phyloP scores from a whole-genome alignment of 2,329 filamentous ascomycete genomes.

The Chaetothyriales sp. region DNA sequence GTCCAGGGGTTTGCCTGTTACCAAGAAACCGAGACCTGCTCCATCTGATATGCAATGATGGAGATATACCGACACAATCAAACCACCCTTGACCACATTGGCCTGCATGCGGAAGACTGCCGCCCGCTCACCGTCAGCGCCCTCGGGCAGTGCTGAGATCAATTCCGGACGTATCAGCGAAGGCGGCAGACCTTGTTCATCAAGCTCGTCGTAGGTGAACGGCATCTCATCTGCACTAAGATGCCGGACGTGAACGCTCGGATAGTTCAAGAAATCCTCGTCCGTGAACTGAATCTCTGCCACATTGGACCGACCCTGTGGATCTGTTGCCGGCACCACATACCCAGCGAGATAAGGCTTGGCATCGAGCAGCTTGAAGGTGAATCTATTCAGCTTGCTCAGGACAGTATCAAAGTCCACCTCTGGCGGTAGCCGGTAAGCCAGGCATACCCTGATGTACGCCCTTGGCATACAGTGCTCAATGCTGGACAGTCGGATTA shows the following conservation, averaged over 20 bases:
- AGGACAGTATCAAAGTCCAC: conserved; percentile 3
- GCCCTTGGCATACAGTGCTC: conserved; percentile 19
- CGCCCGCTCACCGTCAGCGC: conserved; percentile 11
- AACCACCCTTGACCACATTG: conserved; percentile 16
- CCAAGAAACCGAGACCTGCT: conserved; percentile 12
- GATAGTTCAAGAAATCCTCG: conserved; percentile 11
- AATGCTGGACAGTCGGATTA: conserved; percentile 15
- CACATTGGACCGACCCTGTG: conserved; percentile 6
- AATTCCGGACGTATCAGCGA: conserved; percentile 14
- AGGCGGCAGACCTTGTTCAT: conserved; percentile 10
- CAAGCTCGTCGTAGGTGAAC: conserved; percentile 15
- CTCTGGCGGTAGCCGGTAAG: conserved; percentile 10
- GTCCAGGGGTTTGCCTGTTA: conserved; percentile 12
- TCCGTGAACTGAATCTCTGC: conserved; percentile 16
- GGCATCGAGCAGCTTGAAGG: conserved; percentile 12
- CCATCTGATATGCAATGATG: conserved; percentile 19
- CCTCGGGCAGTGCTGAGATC: conserved; percentile 13
- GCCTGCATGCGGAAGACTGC: conserved; percentile 16
- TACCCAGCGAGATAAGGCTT: conserved; percentile 18
- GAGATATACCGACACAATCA: conserved; percentile 17
- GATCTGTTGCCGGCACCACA: conserved; percentile 10
- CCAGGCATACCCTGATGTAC: conserved; percentile 18
- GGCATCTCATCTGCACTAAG: conserved; percentile 11
- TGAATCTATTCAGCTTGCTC: conserved; percentile 8
- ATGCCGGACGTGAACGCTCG: conserved; percentile 10